Evolutionary conservation across 148 eudicot species (phyloP).

Genomic region (Nyssa sinensis): DNA sequence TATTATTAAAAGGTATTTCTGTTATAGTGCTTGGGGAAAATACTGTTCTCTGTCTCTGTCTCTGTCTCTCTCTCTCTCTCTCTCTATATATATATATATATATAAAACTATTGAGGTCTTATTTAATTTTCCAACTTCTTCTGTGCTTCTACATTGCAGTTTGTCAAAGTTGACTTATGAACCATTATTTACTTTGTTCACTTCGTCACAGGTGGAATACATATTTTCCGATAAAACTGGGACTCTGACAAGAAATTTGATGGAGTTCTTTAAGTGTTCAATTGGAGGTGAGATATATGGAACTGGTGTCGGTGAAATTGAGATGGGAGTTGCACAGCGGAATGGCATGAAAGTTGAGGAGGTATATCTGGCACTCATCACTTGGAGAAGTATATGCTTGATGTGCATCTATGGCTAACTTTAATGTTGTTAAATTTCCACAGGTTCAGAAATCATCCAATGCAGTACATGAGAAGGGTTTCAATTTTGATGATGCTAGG

Average conservation of each 20-base stretch:
- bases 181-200: not conserved
- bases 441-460: conserved; percentile 54
- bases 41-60: not conserved
- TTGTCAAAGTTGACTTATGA: not conserved
- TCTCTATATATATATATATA: no score
- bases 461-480: conserved; percentile 75
- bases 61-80: no score
- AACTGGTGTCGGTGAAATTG: conserved; percentile 91
- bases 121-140: not conserved
- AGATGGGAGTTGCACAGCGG: conserved; percentile 78
- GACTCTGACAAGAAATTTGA: conserved; percentile 87
- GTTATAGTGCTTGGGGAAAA: not conserved
- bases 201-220: conserved; percentile 77
- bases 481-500: conserved; percentile 88
- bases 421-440: not conserved
- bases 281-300: conserved; percentile 95
- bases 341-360: conserved; percentile 54
- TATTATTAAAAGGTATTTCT: not conserved
- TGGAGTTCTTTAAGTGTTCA: conserved; percentile 99
- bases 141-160: not conserved
- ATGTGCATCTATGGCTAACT: conserved; percentile 5
- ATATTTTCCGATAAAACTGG: conserved; percentile 97
- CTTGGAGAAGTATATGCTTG: not conserved
- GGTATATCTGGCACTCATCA: conserved; percentile 31
- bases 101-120: not conserved